A percentile compares a stretch with the other conserved stretches of the same genome.
These are phyloP conservation scores for Mycena metata DNA, from an alignment of 768 basidiomycete species.

Conservation along the genomic window DNA sequence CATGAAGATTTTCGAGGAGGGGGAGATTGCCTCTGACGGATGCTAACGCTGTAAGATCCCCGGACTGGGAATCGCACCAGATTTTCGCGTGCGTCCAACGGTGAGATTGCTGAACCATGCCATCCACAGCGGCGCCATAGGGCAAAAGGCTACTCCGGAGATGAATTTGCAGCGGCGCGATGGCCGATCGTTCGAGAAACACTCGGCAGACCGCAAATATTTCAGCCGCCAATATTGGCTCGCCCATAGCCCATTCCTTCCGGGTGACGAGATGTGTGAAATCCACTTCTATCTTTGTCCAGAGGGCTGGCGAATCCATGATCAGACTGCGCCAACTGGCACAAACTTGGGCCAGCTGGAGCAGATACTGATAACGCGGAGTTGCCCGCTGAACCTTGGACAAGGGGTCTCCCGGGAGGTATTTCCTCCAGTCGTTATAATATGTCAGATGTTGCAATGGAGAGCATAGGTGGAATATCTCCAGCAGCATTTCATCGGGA, in stretches of 20 bases:
- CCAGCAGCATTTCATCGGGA: constrained; percentile 1
- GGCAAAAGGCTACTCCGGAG: background rate
- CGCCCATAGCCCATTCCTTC: background rate
- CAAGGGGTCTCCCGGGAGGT: background rate
- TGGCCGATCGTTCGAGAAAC: background rate
- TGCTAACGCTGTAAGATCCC: background rate
- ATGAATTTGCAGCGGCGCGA: background rate
- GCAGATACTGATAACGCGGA: background rate
- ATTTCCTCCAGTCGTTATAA: background rate
- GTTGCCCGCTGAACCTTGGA: too few species aligned
- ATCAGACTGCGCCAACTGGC: background rate
- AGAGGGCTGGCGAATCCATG: background rate
- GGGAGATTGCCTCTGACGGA: background rate
- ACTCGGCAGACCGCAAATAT: background rate
- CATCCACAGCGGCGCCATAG: background rate
- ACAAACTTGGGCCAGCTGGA: background rate
- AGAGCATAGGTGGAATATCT: constrained; percentile 5
- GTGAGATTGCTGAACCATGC: background rate
- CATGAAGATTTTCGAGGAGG: constrained; percentile 1
- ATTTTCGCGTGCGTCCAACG: constrained; percentile 11
- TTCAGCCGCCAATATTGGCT: too few species aligned
- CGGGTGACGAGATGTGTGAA: background rate
- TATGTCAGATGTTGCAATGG: background rate
- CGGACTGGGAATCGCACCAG: background rate
- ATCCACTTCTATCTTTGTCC: constrained; percentile 3